phyloP scores from a whole-genome alignment of 2,329 filamentous ascomycete species.

The Talaromyces funiculosus region DNA sequence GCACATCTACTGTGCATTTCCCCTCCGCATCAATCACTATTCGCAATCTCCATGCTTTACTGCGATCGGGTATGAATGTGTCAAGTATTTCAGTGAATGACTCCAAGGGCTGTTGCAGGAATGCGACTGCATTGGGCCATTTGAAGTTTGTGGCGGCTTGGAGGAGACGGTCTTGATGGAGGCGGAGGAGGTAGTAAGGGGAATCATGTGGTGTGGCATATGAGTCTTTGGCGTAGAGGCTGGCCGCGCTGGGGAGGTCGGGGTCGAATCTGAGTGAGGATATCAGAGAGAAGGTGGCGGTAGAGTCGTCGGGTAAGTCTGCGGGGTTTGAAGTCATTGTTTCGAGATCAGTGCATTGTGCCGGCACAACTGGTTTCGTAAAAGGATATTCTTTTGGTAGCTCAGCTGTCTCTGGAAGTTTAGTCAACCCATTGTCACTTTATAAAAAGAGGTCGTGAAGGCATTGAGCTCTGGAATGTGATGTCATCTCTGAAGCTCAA shows the following conservation, averaged over 20 bases:
- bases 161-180: constrained; percentile 74
- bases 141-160: constrained; percentile 48
- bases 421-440: background rate
- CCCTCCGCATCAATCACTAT: constrained; percentile 29
- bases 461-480: background rate
- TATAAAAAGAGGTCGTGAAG: background rate
- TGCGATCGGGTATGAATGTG: constrained; percentile 26
- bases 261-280: constrained; percentile 69
- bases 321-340: background rate
- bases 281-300: constrained; percentile 55
- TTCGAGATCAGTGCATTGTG: background rate
- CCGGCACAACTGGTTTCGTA: background rate
- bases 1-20: constrained; percentile 27
- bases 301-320: background rate
- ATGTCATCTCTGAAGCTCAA: too few relatives aligned
- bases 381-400: too few relatives aligned
- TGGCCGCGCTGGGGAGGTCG: constrained; percentile 39
- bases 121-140: constrained; percentile 34
- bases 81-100: constrained; percentile 26
- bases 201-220: constrained; percentile 43
- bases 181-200: constrained; percentile 71
- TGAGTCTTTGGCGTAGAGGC: constrained; percentile 24
- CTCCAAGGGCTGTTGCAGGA: constrained; percentile 27
- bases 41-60: constrained; percentile 35
- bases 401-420: too few relatives aligned